Percentiles rank a stretch among this genome's conserved stretches.
Evolutionary conservation across 1,284 basidiomycete species (phyloP).

Genomic region (Ustilago crameri): DNA sequence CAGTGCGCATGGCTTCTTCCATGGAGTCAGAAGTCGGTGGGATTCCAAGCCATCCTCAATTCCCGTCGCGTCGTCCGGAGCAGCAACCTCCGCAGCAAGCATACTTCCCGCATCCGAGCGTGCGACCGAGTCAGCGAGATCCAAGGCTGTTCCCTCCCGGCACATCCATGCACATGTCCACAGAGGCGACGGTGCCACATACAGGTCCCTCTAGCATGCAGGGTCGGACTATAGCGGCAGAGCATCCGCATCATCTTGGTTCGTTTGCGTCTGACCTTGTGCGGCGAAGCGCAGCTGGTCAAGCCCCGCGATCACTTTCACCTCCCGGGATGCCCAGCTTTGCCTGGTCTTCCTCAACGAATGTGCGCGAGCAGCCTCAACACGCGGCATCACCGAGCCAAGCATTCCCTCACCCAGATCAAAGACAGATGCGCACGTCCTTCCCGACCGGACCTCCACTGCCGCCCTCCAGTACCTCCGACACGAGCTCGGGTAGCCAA

Average conservation of each 20-base stretch:
- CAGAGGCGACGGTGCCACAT: not conserved
- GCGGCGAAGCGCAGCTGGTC: not conserved
- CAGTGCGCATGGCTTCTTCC: not conserved
- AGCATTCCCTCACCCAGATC: constrained; percentile 11
- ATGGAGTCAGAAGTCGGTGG: not conserved
- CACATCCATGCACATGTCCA: not conserved
- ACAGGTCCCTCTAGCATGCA: not conserved
- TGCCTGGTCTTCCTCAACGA: not conserved
- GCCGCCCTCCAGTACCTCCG: not conserved
- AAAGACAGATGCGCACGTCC: not conserved
- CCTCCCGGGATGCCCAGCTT: not conserved
- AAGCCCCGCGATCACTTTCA: not conserved
- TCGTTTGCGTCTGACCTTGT: constrained; percentile 7
- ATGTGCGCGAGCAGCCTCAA: not conserved
- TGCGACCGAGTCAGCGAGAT: constrained; percentile 2
- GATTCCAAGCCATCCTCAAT: not conserved
- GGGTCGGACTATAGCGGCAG: not conserved
- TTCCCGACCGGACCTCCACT: constrained; percentile 9
- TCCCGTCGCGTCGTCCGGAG: not conserved
- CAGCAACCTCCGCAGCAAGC: not conserved
- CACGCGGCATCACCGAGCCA: not conserved
- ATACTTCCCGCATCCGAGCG: constrained; percentile 3
- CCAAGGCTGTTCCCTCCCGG: constrained; percentile 1
- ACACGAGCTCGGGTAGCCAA: not conserved
- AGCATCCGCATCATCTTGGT: not conserved